These are phyloP conservation scores for Diplotaxis tenuifolia DNA, from an alignment of 345 rosid species.

Conservation along the genomic window DNA sequence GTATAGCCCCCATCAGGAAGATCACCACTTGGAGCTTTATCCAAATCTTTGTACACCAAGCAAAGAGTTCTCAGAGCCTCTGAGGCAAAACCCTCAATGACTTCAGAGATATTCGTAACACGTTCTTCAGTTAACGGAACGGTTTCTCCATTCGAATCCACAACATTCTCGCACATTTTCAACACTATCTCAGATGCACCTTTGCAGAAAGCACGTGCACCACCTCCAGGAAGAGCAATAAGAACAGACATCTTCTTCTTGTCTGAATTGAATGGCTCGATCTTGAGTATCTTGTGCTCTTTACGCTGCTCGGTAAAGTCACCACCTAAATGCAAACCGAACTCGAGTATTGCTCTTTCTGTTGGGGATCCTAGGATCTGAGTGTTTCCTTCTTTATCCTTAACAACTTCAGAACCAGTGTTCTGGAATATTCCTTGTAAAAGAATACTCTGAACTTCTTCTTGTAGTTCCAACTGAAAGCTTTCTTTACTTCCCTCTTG, in stretches of 20 bases:
- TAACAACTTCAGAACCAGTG: conserved; percentile 62
- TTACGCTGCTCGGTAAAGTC: conserved; percentile 46
- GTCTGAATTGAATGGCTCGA: conserved; percentile 76
- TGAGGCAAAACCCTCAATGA: conserved; percentile 58
- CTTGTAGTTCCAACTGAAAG: conserved; percentile 40
- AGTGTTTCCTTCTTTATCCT: conserved; percentile 57
- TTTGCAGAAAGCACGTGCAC: conserved; percentile 57
- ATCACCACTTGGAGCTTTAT: conserved; percentile 39
- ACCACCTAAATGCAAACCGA: conserved; percentile 66
- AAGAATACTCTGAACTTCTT: conserved; percentile 43
- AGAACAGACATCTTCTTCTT: conserved; percentile 75
- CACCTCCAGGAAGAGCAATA: conserved; percentile 47
- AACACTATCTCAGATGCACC: conserved; percentile 76
- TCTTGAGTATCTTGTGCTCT: conserved; percentile 56
- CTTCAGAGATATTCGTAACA: conserved; percentile 40
- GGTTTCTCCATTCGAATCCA: conserved; percentile 44
- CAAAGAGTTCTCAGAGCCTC: conserved; percentile 74
- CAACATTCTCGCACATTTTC: conserved; percentile 51
- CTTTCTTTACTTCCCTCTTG: conserved; percentile 23
- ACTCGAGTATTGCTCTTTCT: conserved; percentile 66
- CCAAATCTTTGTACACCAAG: conserved; percentile 59
- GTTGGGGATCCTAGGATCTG: conserved; percentile 70
- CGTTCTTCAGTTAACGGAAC: conserved; percentile 49
- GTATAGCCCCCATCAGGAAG: conserved; percentile 65
- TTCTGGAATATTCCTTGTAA: conserved; percentile 74